Conservation (phyloP, 352 stramenopile genomes). For the Globisporangium nodosum region DNA sequence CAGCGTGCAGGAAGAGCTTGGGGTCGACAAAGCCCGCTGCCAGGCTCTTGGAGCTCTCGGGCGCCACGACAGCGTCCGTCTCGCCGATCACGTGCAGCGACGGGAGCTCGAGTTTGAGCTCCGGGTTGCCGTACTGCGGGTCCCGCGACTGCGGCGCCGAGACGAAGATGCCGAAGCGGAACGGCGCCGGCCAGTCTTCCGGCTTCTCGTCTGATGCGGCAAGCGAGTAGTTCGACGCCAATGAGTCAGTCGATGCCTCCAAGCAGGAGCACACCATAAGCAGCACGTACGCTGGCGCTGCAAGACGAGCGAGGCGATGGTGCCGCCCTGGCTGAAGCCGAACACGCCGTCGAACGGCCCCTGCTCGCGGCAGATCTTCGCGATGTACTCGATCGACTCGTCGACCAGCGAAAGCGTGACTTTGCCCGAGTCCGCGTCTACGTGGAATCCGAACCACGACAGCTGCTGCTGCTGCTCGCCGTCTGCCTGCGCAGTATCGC, state of each 20-base stretch:
- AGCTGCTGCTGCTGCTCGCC: constrained; percentile 36
- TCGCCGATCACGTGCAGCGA: constrained; percentile 80
- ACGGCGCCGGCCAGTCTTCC: constrained; percentile 45
- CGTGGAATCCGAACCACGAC: constrained; percentile 69
- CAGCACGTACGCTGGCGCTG: constrained; percentile 55
- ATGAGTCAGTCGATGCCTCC: background rate
- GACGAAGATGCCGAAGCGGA: constrained; percentile 74
- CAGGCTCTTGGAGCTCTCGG: constrained; percentile 50
- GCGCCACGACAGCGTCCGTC: constrained; percentile 63
- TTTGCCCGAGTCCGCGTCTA: constrained; percentile 34
- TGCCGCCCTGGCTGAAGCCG: constrained; percentile 80
- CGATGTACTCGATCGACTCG: constrained; percentile 66
- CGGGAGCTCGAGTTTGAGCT: constrained; percentile 46
- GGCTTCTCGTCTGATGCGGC: constrained; percentile 22
- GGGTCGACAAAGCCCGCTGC: constrained; percentile 50
- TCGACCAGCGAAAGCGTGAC: constrained; percentile 42
- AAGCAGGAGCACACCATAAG: background rate
- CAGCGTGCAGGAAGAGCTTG: constrained; percentile 50
- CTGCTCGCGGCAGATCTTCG: constrained; percentile 49
- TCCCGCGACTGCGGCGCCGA: constrained; percentile 45
- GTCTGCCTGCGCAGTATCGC: constrained; percentile 24
- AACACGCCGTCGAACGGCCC: constrained; percentile 85
- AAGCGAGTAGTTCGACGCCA: too few relatives aligned
- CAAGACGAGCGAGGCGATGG: constrained; percentile 60
- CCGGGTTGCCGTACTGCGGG: constrained; percentile 30